These are phyloP conservation scores for Candida morakotiae DNA, from an alignment of 805 yeast genomes.

Conservation along the genomic window DNA sequence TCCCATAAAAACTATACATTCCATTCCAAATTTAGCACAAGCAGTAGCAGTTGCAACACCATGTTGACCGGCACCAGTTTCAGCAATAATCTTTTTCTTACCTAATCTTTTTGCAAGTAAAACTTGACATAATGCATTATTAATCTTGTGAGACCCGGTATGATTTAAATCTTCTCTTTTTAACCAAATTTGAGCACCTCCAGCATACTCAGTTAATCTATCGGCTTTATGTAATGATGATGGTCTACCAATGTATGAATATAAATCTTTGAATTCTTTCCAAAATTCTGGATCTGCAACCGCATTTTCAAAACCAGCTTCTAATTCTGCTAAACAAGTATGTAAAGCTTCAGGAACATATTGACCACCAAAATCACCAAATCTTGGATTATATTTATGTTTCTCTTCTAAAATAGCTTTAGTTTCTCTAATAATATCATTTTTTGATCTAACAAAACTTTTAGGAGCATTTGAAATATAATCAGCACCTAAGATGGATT, in stretches of 20 bases:
- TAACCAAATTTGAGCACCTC: slow-evolving; percentile 93
- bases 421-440: slow-evolving; percentile 25
- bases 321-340: slow-evolving; percentile 86
- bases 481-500: slow-evolving; percentile 62
- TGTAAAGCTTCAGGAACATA: slow-evolving; percentile 96
- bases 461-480: slow-evolving; percentile 26
- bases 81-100: slow-evolving; percentile 74
- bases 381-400: slow-evolving; percentile 70
- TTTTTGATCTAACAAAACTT: slow-evolving; percentile 18
- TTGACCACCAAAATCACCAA: slow-evolving; percentile 98
- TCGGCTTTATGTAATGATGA: slow-evolving; percentile 89
- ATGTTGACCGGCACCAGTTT: slow-evolving; percentile 92
- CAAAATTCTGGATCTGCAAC: slow-evolving; percentile 88
- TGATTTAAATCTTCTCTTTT: slow-evolving; percentile 95
- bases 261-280: slow-evolving; percentile 82
- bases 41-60: slow-evolving; percentile 94
- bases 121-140: slow-evolving; percentile 81
- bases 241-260: slow-evolving; percentile 95
- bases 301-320: slow-evolving; percentile 81
- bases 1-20: slow-evolving; percentile 96
- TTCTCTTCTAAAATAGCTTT: slow-evolving; percentile 44
- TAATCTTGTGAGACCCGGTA: slow-evolving; percentile 85
- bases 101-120: slow-evolving; percentile 76
- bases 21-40: slow-evolving; percentile 86
- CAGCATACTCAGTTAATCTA: slow-evolving; percentile 81